Evolutionary conservation across 192 early-diverging fungal species (phyloP), one percentile per base, ranked within the genome.

Genomic region (Coemansia sp.): DNA sequence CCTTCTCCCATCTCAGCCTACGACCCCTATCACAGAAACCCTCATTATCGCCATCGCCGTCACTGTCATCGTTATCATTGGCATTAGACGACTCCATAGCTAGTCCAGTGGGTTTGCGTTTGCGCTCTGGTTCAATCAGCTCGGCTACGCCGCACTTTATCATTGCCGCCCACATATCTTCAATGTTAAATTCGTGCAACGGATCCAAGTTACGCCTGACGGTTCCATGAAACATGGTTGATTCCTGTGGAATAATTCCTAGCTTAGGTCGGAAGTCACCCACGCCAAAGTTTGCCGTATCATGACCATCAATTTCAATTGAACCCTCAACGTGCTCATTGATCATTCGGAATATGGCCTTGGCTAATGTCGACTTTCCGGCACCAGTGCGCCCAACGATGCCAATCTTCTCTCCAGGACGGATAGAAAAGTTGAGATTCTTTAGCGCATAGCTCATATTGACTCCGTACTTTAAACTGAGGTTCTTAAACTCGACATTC

Each of bases 301-400:
- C 87, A 14, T 88, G 59, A 14, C 86, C 92, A 70, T 94, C 94
- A 63, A 94, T 88, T 4, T 44, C 10, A 54, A 94, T 93, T 4
- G 70, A 64, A 0, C 93, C 92, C 3, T n/a, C 21, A 24, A 36
- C 44, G 0, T 67, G 31, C n/a, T n/a, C 85, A 56, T 89, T 87
- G 29, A 87, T 78, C 14, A 93, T 65, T n/a, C 93, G 86, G 70
- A 94, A 92, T 10, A 92, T 70, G 0, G 89, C 73, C 6, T 73
- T 75, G 24, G 89, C 79, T 61, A 93, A 77, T 36, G 83, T 85
- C 31, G 74, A 74, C 50, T 90, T 92, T 10, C 89, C 89, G 13
- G 90, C 89, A 9, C 92, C 92, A 8, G 92, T 92, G 8, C 93
- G 81, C n/a, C 93, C 93, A 35, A 95, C 87, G 9, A 88, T 79